Conservation (phyloP, 345 rosid species). For the Excoecaria agallocha region DNA sequence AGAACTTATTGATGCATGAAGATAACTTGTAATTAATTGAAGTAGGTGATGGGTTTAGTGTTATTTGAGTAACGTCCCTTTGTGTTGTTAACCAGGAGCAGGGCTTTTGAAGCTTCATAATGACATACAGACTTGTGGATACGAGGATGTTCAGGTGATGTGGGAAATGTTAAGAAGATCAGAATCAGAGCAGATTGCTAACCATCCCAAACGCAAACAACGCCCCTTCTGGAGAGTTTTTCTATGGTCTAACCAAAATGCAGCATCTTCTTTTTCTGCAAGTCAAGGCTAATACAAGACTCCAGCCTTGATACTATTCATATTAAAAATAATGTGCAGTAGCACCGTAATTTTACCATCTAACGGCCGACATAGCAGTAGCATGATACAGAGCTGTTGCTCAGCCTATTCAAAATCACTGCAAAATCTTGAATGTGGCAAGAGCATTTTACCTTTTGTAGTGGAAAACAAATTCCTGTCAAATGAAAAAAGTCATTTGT, state of each 20-base stretch:
- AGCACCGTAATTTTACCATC: conserved; percentile 10
- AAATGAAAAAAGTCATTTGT: conserved; percentile 21
- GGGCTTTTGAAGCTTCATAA: conserved; percentile 61
- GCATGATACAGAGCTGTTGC: conserved; percentile 38
- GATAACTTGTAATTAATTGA: too few relatives aligned
- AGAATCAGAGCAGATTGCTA: conserved; percentile 35
- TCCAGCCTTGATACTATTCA: not conserved
- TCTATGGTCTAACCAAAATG: conserved; percentile 47
- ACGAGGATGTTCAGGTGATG: conserved; percentile 70
- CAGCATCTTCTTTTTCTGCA: conserved; percentile 39
- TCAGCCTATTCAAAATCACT: conserved; percentile 19
- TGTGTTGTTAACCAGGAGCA: conserved; percentile 29
- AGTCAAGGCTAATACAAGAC: conserved; percentile 26
- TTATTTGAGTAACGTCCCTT: not conserved
- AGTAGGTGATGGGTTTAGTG: too few relatives aligned
- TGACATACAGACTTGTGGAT: conserved; percentile 63
- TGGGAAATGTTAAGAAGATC: conserved; percentile 67
- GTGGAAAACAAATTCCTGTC: conserved; percentile 9
- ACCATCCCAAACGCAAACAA: conserved; percentile 40
- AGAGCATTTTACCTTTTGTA: not conserved
- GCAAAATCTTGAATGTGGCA: conserved; percentile 5
- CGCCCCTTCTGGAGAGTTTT: conserved; percentile 56
- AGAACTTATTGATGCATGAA: too few relatives aligned
- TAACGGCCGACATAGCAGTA: conserved; percentile 28
- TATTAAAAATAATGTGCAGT: conserved; percentile 16